Percentiles rank a stretch among this genome's conserved stretches.
Evolutionary conservation across 78 protist species (phyloP).

Genomic region (Guillardia theta): DNA sequence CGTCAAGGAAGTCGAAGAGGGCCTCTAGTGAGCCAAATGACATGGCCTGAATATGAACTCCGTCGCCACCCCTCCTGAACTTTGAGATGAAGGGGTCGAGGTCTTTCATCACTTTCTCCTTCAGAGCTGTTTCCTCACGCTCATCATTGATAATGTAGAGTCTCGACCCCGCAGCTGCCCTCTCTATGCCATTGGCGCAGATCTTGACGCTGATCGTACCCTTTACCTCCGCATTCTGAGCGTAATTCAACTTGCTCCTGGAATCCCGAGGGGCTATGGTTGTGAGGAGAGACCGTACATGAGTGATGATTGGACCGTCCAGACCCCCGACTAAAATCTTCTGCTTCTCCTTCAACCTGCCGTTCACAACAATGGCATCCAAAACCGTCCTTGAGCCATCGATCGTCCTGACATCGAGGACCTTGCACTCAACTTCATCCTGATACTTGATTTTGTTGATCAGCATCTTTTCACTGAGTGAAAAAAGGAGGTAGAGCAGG

Average conservation of each 20-base stretch:
- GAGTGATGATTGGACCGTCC: slow-evolving; percentile 91
- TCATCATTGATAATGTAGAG: not conserved
- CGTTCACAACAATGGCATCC: slow-evolving; percentile 93
- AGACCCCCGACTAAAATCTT: slow-evolving; percentile 77
- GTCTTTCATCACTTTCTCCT: slow-evolving; percentile 69
- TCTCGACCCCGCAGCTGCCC: not conserved
- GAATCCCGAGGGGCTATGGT: slow-evolving; percentile 94
- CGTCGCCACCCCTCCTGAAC: slow-evolving; percentile 32
- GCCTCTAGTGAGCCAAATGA: slow-evolving; percentile 99
- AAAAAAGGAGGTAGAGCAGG: slow-evolving; percentile 80
- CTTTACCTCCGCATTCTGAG: slow-evolving; percentile 76
- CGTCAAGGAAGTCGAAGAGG: slow-evolving; percentile 76
- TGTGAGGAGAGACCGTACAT: slow-evolving; percentile 92
- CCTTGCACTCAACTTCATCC: not conserved
- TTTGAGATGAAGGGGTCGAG: slow-evolving; percentile 40
- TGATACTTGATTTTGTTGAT: slow-evolving; percentile 59
- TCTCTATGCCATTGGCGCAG: slow-evolving; percentile 86
- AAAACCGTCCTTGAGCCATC: slow-evolving; percentile 95
- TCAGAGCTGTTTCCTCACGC: slow-evolving; percentile 82
- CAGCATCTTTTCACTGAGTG: slow-evolving; percentile 86
- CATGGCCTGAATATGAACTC: slow-evolving; percentile 91
- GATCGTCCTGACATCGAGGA: slow-evolving; percentile 89
- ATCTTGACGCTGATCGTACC: slow-evolving; percentile 96
- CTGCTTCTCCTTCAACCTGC: slow-evolving; percentile 92
- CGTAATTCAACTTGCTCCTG: slow-evolving; percentile 90